Evolutionary conservation across 768 basidiomycete genomes (phyloP).

Genomic region (Hygrocybe coccinea): DNA sequence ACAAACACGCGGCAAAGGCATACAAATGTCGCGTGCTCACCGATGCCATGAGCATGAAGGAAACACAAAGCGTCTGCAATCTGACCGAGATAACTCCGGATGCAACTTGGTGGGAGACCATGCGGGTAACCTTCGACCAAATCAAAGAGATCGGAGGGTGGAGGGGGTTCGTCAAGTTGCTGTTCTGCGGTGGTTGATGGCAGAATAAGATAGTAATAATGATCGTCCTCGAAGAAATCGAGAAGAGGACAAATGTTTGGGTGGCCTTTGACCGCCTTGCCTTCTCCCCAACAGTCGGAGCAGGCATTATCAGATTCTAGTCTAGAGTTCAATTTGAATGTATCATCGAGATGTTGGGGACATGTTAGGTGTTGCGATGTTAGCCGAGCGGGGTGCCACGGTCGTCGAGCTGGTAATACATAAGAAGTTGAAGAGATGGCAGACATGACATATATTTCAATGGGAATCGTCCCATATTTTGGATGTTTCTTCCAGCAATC

Average conservation of each 20-base stretch:
- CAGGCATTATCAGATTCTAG: slow-evolving; percentile 11
- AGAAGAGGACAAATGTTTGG: slow-evolving; percentile 92
- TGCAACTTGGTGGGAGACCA: slow-evolving; percentile 68
- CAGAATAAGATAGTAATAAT: slow-evolving; percentile 93
- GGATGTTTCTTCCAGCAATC: slow-evolving; percentile 99
- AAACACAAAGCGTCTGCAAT: slow-evolving; percentile 88
- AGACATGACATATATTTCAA: slow-evolving; percentile 95
- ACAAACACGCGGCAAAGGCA: background rate
- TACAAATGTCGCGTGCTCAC: slow-evolving; percentile 39
- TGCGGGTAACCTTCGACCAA: slow-evolving; percentile 85
- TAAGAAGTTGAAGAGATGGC: slow-evolving; percentile 79
- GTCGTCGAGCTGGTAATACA: slow-evolving; percentile 68
- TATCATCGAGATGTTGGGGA: slow-evolving; percentile 12
- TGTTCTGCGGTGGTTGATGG: slow-evolving; percentile 68
- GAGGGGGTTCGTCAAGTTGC: slow-evolving; percentile 45
- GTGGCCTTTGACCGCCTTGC: slow-evolving; percentile 75
- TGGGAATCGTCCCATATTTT: slow-evolving; percentile 91
- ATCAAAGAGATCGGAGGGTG: slow-evolving; percentile 87
- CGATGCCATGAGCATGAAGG: slow-evolving; percentile 87
- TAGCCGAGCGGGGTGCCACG: slow-evolving; percentile 76
- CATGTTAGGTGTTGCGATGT: slow-evolving; percentile 7
- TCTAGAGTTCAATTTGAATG: slow-evolving; percentile 15
- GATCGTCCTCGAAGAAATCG: slow-evolving; percentile 95
- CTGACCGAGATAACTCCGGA: slow-evolving; percentile 86
- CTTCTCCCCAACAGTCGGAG: slow-evolving; percentile 58